These are phyloP conservation scores for Rubroshorea leprosula DNA, from an alignment of 345 rosid species.

Conservation along the genomic window DNA sequence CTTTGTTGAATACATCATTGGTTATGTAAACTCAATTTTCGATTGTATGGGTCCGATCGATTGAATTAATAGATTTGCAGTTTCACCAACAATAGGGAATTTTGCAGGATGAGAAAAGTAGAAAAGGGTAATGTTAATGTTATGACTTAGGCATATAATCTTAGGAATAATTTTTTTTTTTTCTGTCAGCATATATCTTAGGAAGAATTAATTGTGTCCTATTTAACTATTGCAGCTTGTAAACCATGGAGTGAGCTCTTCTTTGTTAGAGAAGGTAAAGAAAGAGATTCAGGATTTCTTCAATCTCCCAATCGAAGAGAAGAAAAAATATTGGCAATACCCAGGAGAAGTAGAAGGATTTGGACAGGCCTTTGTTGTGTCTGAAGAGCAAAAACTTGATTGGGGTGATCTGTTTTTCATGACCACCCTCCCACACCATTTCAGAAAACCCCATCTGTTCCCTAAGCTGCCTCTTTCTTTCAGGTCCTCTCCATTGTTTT, in stretches of 20 bases:
- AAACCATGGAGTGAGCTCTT: constrained; percentile 33
- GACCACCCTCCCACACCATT: constrained; percentile 21
- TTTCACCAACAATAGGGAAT: too few relatives aligned
- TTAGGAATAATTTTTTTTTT: too few relatives aligned
- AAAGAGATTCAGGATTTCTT: constrained; percentile 26
- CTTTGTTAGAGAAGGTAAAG: constrained; percentile 31
- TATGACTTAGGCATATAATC: too few relatives aligned
- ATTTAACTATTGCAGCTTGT: constrained; percentile 25
- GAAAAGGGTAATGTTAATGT: too few relatives aligned
- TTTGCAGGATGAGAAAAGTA: too few relatives aligned
- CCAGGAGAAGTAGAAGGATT: constrained; percentile 35
- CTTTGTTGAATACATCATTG: too few relatives aligned
- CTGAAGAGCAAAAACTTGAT: constrained; percentile 43
- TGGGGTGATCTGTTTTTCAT: constrained; percentile 35
- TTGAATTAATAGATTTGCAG: too few relatives aligned
- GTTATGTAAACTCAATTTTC: too few relatives aligned
- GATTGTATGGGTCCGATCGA: too few relatives aligned
- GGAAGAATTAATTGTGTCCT: too few relatives aligned
- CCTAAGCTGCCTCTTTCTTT: constrained; percentile 29
- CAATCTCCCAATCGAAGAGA: constrained; percentile 36
- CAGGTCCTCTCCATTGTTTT: constrained; percentile 19
- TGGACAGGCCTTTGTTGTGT: constrained; percentile 38
- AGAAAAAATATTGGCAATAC: constrained; percentile 31
- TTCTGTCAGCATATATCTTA: too few relatives aligned
- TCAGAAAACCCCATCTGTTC: constrained; percentile 29